phyloP scores from a whole-genome alignment of 164 flowering plant genomes.

The Magnolia officinalis region DNA sequence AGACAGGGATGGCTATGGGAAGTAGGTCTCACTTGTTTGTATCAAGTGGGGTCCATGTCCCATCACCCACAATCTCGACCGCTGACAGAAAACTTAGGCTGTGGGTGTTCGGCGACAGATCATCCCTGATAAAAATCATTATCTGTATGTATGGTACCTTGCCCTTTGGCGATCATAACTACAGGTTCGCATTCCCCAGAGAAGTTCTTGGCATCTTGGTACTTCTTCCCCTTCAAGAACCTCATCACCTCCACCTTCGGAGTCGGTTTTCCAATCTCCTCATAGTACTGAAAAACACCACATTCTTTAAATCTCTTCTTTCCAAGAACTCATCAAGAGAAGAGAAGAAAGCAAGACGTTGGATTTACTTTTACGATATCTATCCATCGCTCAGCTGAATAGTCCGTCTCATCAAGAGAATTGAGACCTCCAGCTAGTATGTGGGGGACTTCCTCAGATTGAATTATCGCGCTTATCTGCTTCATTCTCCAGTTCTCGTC shows the following conservation, averaged over 20 bases:
- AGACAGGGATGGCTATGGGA: too few species aligned
- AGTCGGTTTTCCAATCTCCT: slow-evolving; percentile 89
- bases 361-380: slow-evolving; percentile 77
- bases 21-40: too few species aligned
- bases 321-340: background rate
- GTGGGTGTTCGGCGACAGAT: background rate
- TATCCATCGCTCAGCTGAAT: slow-evolving; percentile 82
- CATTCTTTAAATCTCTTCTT: background rate
- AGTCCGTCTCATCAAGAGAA: slow-evolving; percentile 87
- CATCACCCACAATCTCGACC: too few species aligned
- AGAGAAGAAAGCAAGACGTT: background rate
- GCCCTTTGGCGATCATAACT: slow-evolving; percentile 95
- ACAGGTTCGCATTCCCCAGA: slow-evolving; percentile 92
- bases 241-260: slow-evolving; percentile 88
- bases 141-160: slow-evolving; percentile 41
- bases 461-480: slow-evolving; percentile 75
- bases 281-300: slow-evolving; percentile 59
- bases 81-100: background rate
- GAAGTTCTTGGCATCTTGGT: slow-evolving; percentile 80
- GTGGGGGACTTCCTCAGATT: slow-evolving; percentile 59
- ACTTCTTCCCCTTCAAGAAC: slow-evolving; percentile 59
- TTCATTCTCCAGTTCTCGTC: slow-evolving; percentile 98
- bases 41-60: too few species aligned
- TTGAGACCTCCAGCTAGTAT: slow-evolving; percentile 90
- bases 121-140: background rate